These are phyloP conservation scores for Luvunga scandens DNA, from an alignment of 345 rosid genomes.

Conservation along the genomic window DNA sequence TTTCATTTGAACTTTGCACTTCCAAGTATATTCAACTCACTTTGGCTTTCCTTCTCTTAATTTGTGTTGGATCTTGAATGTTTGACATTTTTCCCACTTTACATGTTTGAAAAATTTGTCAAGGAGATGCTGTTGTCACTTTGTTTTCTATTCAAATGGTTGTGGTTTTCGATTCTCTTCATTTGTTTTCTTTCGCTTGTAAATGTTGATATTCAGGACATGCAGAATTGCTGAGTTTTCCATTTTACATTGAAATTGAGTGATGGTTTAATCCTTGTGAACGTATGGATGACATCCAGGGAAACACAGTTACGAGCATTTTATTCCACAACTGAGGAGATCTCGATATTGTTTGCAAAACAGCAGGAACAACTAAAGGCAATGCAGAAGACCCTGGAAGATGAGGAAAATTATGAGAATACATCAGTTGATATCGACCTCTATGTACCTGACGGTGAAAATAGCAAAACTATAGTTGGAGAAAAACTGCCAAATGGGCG, in stretches of 20 bases:
- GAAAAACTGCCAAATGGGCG: conserved; percentile 32
- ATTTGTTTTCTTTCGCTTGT: background rate
- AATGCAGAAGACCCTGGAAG: conserved; percentile 91
- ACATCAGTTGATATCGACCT: conserved; percentile 66
- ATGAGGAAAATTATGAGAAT: conserved; percentile 83
- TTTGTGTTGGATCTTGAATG: background rate
- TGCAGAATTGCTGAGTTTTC: background rate
- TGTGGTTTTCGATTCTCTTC: background rate
- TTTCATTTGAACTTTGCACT: background rate
- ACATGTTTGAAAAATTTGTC: background rate
- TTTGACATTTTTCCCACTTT: background rate
- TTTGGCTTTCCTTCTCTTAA: background rate
- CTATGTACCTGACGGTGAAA: conserved; percentile 31
- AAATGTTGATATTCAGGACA: background rate
- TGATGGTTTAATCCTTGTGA: background rate
- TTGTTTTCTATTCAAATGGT: background rate
- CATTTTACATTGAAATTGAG: too few relatives aligned
- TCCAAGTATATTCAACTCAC: background rate
- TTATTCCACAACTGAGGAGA: conserved; percentile 95
- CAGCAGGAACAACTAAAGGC: conserved; percentile 97
- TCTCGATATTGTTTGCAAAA: conserved; percentile 63
- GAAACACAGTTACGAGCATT: conserved; percentile 93
- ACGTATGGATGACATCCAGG: conserved; percentile 41
- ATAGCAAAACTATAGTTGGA: conserved; percentile 21
- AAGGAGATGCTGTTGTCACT: background rate